A percentile compares a stretch with the other conserved stretches of the same genome.
Evolutionary conservation across 495 filamentous ascomycete genomes (phyloP).

Genomic region (Penicillium tannophilum): DNA sequence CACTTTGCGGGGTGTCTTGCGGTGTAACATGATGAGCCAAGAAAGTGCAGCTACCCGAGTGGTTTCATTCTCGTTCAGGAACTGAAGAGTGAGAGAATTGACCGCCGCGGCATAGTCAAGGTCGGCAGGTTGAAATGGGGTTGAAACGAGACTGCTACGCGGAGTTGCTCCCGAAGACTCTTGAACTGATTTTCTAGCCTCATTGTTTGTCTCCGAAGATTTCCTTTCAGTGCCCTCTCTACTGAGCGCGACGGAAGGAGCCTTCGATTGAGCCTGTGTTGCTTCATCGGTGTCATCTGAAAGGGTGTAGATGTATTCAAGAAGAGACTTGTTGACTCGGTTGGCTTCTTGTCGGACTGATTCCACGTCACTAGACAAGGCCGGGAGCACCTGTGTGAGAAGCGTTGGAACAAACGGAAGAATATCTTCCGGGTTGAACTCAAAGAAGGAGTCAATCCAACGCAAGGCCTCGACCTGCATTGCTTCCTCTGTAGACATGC

Average conservation of each 20-base stretch:
- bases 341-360: conserved; percentile 85
- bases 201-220: conserved; percentile 40
- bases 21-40: conserved; percentile 97
- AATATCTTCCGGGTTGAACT: conserved; percentile 98
- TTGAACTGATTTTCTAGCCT: conserved; percentile 36
- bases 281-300: conserved; percentile 69
- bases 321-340: conserved; percentile 84
- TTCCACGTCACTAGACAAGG: conserved; percentile 89
- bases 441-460: conserved; percentile 96
- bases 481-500: conserved; percentile 66
- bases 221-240: conserved; percentile 54
- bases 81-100: conserved; percentile 88
- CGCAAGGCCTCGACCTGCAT: conserved; percentile 86
- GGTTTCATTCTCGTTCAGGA: conserved; percentile 94
- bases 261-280: conserved; percentile 35
- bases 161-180: conserved; percentile 50
- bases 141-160: conserved; percentile 42
- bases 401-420: conserved; percentile 90
- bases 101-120: conserved; percentile 98
- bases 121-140: conserved; percentile 56
- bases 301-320: conserved; percentile 88
- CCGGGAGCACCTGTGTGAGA: conserved; percentile 87
- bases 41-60: conserved; percentile 90
- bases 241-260: conserved; percentile 47
- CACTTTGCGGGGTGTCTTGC: conserved; percentile 90